These are phyloP conservation scores for Pseudocercospora eumusae DNA, from an alignment of 2,329 filamentous ascomycete genomes.

Conservation along the genomic window DNA sequence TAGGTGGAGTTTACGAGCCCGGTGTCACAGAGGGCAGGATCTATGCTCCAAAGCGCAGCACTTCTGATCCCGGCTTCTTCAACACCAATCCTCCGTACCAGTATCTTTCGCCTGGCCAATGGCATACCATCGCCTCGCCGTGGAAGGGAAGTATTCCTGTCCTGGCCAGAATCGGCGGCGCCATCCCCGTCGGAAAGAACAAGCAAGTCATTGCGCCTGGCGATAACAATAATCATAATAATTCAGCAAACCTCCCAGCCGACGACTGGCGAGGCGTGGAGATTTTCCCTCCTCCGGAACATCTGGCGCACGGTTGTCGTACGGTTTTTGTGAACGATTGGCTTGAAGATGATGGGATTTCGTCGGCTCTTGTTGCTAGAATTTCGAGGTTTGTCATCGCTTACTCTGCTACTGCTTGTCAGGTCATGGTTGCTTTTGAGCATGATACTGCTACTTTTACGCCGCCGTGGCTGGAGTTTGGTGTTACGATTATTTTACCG, in stretches of 20 bases:
- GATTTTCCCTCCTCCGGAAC: constrained; percentile 56
- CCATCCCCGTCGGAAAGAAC: constrained; percentile 55
- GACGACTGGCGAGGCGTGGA: constrained; percentile 61
- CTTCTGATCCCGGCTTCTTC: constrained; percentile 56
- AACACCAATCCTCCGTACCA: constrained; percentile 65
- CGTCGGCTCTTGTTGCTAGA: constrained; percentile 42
- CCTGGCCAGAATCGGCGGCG: constrained; percentile 57
- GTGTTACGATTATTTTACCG: constrained; percentile 55
- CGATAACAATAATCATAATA: no score
- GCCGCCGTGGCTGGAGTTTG: constrained; percentile 50
- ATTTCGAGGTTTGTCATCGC: constrained; percentile 48
- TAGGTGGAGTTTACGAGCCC: constrained; percentile 68
- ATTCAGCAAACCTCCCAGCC: constrained; percentile 47
- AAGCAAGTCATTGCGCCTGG: constrained; percentile 56
- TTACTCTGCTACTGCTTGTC: constrained; percentile 49
- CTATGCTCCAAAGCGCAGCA: constrained; percentile 59
- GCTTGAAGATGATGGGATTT: constrained; percentile 61
- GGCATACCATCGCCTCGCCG: constrained; percentile 53
- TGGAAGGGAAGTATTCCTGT: constrained; percentile 60
- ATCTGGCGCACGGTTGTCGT: constrained; percentile 39
- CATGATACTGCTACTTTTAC: constrained; percentile 47
- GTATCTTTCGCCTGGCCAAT: constrained; percentile 57
- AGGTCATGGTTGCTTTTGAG: constrained; percentile 49
- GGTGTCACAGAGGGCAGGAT: constrained; percentile 57
- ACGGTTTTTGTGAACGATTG: constrained; percentile 49